Base-by-base conservation (phyloP, 257 asterid genomes). In the Petrea volubilis region DNA sequence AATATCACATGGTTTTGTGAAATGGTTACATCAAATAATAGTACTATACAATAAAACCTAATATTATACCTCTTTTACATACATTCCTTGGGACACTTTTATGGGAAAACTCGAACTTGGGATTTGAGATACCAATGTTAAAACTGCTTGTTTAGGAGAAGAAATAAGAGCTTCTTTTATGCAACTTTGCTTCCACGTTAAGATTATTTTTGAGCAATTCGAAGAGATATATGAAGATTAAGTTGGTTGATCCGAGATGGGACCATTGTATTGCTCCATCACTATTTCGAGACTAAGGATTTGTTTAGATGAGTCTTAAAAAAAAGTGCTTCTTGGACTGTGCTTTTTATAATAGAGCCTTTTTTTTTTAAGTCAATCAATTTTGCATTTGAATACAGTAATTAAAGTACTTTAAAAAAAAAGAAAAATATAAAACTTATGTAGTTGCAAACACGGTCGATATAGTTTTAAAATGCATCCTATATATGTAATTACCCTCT, bases 121-220 rank as follows among this genome's bases (percentile, higher is more conserved):
- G 86, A 85, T 82, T 66, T 71, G 71, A 52, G 76, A 60, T 53
- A 6, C 21, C 46, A 18, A 49, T 56, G 60, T 74, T 53, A 34
- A 64, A 44, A 66, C 76, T 25, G 23, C 24, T 25, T 57, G 47
- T 5, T 55, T 20, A 33, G 47, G 20, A 44, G 18, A 23, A 6
- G 12, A 67, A 68, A 76, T 50, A 63, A 20, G 52, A 23, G 43
- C 15, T 59, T 59, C 28, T n/a, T 41, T 25, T 66, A 56, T 60
- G 20, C 66, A 56, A 60, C 79, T 72, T 86, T 71, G 87, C 89
- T 75, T 83, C 59, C 38, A 79, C 85, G 86, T 67, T 61, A 83
- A 83, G 89, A 38, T 72, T 69, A 66, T 34, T 41, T 69, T 41
- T 71, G 70, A 70, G 81, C 53, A 57, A 28, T 14, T 38, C 71